Conservation (phyloP, 345 rosid species). For the Eucalyptus sp. region DNA sequence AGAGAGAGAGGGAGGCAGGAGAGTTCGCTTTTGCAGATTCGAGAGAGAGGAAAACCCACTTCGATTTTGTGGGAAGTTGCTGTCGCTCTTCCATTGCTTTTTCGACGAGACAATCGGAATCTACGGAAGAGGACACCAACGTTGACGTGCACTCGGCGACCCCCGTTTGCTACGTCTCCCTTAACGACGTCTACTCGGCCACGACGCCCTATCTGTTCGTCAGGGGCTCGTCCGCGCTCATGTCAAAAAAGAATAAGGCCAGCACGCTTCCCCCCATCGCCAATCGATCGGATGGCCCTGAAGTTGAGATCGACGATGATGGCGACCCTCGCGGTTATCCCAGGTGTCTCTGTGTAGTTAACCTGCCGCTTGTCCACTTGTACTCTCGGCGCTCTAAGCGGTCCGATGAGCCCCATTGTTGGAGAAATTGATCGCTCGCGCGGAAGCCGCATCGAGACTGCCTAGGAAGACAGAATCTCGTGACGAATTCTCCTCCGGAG, state of each 20-base stretch:
- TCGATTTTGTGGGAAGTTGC: background rate
- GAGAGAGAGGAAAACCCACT: background rate
- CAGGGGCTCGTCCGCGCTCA: constrained; percentile 42
- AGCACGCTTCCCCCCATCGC: constrained; percentile 29
- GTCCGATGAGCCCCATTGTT: constrained; percentile 2
- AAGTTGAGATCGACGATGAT: background rate
- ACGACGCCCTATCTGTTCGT: constrained; percentile 37
- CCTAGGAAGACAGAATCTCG: constrained; percentile 17
- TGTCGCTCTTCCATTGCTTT: background rate
- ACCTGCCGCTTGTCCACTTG: constrained; percentile 34
- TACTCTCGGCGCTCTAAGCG: constrained; percentile 53
- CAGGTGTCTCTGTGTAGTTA: background rate
- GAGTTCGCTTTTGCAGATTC: background rate
- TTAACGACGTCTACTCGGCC: constrained; percentile 48
- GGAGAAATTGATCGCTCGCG: constrained; percentile 8
- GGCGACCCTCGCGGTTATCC: background rate
- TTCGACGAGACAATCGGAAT: constrained; percentile 10
- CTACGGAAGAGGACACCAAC: constrained; percentile 16
- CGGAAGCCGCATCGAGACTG: background rate
- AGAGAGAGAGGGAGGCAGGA: no score
- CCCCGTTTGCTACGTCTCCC: constrained; percentile 47
- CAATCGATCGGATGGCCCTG: background rate
- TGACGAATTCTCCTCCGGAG: background rate
- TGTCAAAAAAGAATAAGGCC: constrained; percentile 69
- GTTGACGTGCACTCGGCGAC: constrained; percentile 14